Evolutionary conservation across 495 filamentous ascomycete species (phyloP).

Genomic region (Penicillium herquei): DNA sequence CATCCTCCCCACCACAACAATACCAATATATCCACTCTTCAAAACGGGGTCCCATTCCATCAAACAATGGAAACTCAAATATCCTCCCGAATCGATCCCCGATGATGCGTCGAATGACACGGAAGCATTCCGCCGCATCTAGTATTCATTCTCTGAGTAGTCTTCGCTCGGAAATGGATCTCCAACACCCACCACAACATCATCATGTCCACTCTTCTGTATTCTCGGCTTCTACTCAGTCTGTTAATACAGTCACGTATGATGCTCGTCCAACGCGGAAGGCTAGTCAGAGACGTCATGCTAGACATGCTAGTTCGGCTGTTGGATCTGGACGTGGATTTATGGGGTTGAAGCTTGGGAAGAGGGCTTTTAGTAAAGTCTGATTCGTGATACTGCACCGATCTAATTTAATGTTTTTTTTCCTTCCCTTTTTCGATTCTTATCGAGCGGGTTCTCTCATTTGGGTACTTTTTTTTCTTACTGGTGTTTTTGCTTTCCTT

Average conservation of each 20-base stretch:
- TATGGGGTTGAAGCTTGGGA: conserved; percentile 38
- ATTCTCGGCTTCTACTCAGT: conserved; percentile 2
- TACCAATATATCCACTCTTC: conserved; percentile 15
- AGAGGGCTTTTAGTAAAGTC: conserved; percentile 24
- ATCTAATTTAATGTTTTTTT: neutral
- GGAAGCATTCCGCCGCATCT: conserved; percentile 56
- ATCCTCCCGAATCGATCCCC: conserved; percentile 23
- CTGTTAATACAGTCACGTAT: conserved; percentile 1
- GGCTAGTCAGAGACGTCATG: conserved; percentile 21
- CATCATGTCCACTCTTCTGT: neutral
- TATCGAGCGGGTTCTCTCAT: neutral
- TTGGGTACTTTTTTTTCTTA: neutral
- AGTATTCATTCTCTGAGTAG: conserved; percentile 71
- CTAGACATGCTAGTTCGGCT: conserved; percentile 18
- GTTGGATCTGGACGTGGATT: conserved; percentile 25
- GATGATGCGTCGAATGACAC: conserved; percentile 27
- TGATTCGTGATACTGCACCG: neutral
- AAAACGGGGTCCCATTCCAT: conserved; percentile 24
- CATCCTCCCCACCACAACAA: conserved; percentile 14
- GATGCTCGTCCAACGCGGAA: conserved; percentile 16
- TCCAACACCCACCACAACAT: conserved; percentile 35
- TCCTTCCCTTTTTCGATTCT: neutral
- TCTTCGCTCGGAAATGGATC: conserved; percentile 58
- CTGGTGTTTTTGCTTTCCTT: neutral
- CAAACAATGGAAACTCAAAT: conserved; percentile 24